These are phyloP conservation scores for Yueomyces sp. DNA, from an alignment of 1,139 yeast genomes.

Conservation along the genomic window DNA sequence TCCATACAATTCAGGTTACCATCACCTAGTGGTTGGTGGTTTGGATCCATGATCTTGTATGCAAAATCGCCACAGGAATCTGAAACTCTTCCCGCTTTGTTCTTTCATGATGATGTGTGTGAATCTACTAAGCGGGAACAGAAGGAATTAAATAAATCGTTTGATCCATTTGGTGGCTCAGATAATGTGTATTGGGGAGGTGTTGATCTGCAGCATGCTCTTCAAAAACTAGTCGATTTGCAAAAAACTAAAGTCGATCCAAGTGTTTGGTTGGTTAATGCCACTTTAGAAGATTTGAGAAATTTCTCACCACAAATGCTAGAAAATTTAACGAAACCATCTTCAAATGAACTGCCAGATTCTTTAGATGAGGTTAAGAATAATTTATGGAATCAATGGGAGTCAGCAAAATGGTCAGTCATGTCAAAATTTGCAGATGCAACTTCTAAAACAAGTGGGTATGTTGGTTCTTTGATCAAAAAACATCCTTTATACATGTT, in stretches of 20 bases:
- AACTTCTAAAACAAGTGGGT: slow-evolving; percentile 45
- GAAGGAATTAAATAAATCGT: slow-evolving; percentile 39
- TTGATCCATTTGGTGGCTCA: slow-evolving; percentile 61
- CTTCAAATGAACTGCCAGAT: background rate
- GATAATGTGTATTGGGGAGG: slow-evolving; percentile 82
- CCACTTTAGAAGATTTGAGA: slow-evolving; percentile 62
- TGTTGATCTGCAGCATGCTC: slow-evolving; percentile 47
- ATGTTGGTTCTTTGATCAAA: slow-evolving; percentile 11
- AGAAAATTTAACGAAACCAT: slow-evolving; percentile 11
- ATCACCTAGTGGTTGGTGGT: slow-evolving; percentile 71
- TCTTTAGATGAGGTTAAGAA: slow-evolving; percentile 1
- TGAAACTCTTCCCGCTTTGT: slow-evolving; percentile 64
- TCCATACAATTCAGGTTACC: slow-evolving; percentile 79
- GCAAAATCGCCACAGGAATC: slow-evolving; percentile 41
- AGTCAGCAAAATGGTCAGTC: slow-evolving; percentile 73
- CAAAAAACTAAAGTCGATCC: slow-evolving; percentile 63
- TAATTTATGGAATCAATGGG: slow-evolving; percentile 29
- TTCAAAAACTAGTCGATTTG: slow-evolving; percentile 44
- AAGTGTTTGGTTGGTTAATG: slow-evolving; percentile 64
- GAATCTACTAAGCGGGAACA: slow-evolving; percentile 59
- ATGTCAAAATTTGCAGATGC: slow-evolving; percentile 77
- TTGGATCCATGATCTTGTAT: slow-evolving; percentile 71
- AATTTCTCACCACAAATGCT: slow-evolving; percentile 52
- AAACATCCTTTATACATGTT: slow-evolving; percentile 20
- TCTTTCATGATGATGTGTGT: slow-evolving; percentile 84